These are phyloP conservation scores for Fusarium floridanum DNA, from an alignment of 2,329 filamentous ascomycete species.

Conservation along the genomic window DNA sequence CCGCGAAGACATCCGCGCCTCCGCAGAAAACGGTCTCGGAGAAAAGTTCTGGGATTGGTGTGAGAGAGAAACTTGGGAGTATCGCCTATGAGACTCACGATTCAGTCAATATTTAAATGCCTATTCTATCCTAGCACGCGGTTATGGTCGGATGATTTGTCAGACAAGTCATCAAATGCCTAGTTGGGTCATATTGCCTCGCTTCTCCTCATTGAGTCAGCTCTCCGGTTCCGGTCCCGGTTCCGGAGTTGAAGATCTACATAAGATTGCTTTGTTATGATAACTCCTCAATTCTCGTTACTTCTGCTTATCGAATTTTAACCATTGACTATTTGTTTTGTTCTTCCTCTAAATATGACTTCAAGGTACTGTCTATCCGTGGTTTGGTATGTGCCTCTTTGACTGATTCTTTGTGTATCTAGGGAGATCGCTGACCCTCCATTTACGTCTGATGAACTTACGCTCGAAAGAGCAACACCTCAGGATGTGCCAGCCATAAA, in stretches of 20 bases:
- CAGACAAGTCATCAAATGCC: not conserved
- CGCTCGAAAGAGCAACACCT: not conserved
- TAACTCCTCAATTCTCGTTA: fast-evolving
- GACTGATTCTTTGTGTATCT: not conserved
- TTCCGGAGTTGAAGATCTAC: not conserved
- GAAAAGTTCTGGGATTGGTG: conserved; percentile 2
- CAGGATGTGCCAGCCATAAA: conserved; percentile 48
- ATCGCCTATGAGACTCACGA: not conserved
- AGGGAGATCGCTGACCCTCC: not conserved
- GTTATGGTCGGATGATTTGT: not conserved
- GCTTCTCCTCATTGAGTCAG: conserved; percentile 8
- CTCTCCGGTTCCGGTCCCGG: not conserved
- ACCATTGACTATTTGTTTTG: not conserved
- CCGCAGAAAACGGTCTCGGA: not conserved
- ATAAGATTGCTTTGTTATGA: not conserved
- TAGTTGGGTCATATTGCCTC: not conserved
- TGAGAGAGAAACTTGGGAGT: not conserved
- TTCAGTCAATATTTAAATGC: not conserved
- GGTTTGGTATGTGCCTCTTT: not conserved
- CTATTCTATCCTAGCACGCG: not conserved
- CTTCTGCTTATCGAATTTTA: not conserved
- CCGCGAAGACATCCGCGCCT: not conserved
- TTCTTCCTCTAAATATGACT: not conserved
- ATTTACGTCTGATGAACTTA: not conserved
- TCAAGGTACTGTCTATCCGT: not conserved